Evolutionary conservation across 1,284 basidiomycete species (phyloP), one percentile per base, ranked within the genome.

Genomic region (Naganishia sp.): DNA sequence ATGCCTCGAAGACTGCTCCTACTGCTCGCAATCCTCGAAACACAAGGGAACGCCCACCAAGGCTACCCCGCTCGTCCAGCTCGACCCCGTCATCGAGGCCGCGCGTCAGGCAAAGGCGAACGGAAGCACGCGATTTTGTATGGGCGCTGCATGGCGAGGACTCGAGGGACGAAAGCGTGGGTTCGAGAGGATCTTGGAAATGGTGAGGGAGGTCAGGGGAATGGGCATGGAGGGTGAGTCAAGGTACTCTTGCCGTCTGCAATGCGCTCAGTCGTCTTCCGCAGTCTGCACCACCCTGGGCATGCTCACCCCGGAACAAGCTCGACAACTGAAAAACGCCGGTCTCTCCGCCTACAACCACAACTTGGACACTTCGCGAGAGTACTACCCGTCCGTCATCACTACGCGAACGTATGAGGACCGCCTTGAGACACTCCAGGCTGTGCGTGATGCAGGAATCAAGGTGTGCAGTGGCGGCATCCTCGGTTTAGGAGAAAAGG

Each of bases 71-170:
- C 83, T 99, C 41, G 85, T 96, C n/a, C 88, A 94, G 63, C 83
- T 97, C 63, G 94, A 94, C 74, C 92, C 92, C 10, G 95, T 99
- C 11, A 82, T 99, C 31, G 87, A 88, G 76, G 93, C 88, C 23
- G 93, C 95, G 28, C 85, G 92, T 32, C 89, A 90, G 76, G 95
- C 95, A 35, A 98, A 97, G 77, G 93, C 83, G 70, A 98, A 98
- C 69, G 95, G 95, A 39, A 94, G 90, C 76, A 99, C 95, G 23
- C 85, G 95, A 28, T 98, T 98, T 82, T 99, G 95, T 80, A 98
- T 98, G 95, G 95, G 95, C 65, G 94, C 95, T 4, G 95, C 95
- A n/a, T 99, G 95, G 95, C 84, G 95, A 71, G 95, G 97, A 78
- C 85, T 98, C 54, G 88, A 90, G 32, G 94, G 95, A 3, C 86